A percentile compares a stretch with the other conserved stretches of the same genome.
phyloP scores from a whole-genome alignment of 2,329 filamentous ascomycete genomes.

The Penicillium sp. region DNA sequence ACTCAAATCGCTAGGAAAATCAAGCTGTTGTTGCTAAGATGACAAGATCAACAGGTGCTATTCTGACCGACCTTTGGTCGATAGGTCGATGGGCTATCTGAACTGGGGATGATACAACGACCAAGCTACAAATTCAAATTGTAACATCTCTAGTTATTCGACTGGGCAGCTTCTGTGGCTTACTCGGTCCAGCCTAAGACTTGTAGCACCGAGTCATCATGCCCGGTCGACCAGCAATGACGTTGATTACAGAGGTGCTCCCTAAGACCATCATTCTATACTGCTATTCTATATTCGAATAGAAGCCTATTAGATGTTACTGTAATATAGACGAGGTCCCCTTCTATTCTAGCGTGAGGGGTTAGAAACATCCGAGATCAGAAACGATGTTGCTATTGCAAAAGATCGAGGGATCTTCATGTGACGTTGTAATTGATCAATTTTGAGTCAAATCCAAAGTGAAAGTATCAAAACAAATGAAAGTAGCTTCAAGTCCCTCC shows the following conservation, averaged over 20 bases:
- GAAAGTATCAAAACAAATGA: too few relatives aligned
- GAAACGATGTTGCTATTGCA: not conserved
- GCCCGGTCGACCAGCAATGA: not conserved
- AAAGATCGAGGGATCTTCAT: not conserved
- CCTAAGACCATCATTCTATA: not conserved
- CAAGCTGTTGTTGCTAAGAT: not conserved
- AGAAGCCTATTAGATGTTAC: not conserved
- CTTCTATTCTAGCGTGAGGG: not conserved
- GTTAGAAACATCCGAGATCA: not conserved
- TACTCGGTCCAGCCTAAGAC: not conserved
- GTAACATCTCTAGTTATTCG: not conserved
- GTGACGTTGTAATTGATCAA: not conserved
- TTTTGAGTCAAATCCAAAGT: not conserved
- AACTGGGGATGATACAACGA: not conserved
- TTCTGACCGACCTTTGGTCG: not conserved
- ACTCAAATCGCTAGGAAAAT: not conserved
- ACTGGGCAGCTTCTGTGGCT: not conserved
- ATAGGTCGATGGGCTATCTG: not conserved
- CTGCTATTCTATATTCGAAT: not conserved
- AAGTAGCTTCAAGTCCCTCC: too few relatives aligned
- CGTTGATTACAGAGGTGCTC: not conserved
- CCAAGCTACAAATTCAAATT: not conserved
- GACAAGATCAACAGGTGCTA: not conserved
- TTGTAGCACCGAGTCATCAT: not conserved
- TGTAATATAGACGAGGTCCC: not conserved